Conservation (phyloP, 1,139 yeast genomes). For the Geotrichum macrosporum region DNA sequence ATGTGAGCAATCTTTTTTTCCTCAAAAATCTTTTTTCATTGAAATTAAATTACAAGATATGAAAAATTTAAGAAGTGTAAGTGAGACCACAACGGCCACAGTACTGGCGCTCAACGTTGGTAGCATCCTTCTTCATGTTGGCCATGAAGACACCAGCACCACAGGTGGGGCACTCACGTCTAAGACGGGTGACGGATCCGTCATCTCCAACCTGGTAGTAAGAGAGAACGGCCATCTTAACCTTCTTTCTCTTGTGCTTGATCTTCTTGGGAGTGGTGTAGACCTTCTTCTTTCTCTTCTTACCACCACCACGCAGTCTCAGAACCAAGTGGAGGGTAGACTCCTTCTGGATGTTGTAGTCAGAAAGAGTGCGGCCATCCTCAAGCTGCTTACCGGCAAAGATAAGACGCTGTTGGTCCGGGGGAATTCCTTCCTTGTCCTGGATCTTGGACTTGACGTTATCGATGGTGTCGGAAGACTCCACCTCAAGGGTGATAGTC, state of each 20-base stretch:
- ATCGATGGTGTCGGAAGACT: slow-evolving; percentile 98
- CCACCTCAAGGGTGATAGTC: slow-evolving; percentile 98
- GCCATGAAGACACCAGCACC: slow-evolving; percentile 99
- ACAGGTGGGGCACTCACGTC: slow-evolving; percentile 98
- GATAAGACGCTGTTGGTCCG: slow-evolving; percentile 99
- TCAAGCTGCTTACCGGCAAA: slow-evolving; percentile 99
- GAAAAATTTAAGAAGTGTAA: slow-evolving; percentile 39
- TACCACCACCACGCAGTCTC: slow-evolving; percentile 99
- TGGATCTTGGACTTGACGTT: slow-evolving; percentile 99
- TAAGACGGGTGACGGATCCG: slow-evolving; percentile 97
- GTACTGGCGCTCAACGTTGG: slow-evolving; percentile 98
- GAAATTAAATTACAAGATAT: too few species aligned
- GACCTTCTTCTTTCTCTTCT: slow-evolving; percentile 99
- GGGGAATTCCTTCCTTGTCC: slow-evolving; percentile 99
- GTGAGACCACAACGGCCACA: slow-evolving; percentile 99
- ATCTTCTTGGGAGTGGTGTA: slow-evolving; percentile 99
- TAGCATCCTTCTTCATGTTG: slow-evolving; percentile 92
- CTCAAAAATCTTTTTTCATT: too few species aligned
- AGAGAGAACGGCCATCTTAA: slow-evolving; percentile 97
- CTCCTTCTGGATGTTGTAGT: slow-evolving; percentile 99
- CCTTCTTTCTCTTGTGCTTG: slow-evolving; percentile 99
- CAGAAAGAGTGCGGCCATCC: slow-evolving; percentile 98
- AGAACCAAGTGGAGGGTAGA: slow-evolving; percentile 96
- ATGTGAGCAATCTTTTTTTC: too few species aligned
- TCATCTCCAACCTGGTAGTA: slow-evolving; percentile 99